Evolutionary conservation across 2,329 filamentous ascomycete genomes (phyloP).

Genomic region (Reticulascus tulasneorum): DNA sequence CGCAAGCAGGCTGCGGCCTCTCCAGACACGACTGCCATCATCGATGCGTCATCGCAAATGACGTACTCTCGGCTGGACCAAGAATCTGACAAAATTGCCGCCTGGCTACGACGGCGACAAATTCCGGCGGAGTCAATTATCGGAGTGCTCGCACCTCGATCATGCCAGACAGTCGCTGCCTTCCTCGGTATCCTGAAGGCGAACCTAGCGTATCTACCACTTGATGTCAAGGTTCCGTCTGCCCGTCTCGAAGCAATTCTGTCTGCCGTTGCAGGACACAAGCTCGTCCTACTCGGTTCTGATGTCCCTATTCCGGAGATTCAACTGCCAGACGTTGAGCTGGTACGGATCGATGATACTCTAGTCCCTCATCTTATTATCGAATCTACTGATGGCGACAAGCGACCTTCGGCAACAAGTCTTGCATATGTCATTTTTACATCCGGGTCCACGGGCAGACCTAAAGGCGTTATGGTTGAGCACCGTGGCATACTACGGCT

Average conservation of each 20-base stretch:
- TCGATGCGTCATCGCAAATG: constrained; percentile 9
- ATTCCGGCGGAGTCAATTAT: constrained; percentile 13
- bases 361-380: too few species aligned
- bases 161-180: constrained; percentile 19
- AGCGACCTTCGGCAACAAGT: not conserved
- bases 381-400: too few species aligned
- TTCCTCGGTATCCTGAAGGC: constrained; percentile 22
- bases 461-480: constrained; percentile 9
- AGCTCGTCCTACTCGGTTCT: constrained; percentile 11
- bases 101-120: not conserved
- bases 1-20: constrained; percentile 12
- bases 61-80: constrained; percentile 18
- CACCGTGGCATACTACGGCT: constrained; percentile 6
- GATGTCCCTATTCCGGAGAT: constrained; percentile 1
- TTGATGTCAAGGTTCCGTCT: constrained; percentile 17
- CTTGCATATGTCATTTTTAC: constrained; percentile 13
- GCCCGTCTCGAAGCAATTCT: constrained; percentile 17
- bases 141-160: constrained; percentile 15
- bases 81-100: constrained; percentile 13
- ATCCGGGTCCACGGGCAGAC: constrained; percentile 8
- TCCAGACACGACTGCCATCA: constrained; percentile 16
- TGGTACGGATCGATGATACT: constrained; percentile 8
- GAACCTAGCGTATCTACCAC: constrained; percentile 20
- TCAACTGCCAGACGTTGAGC: constrained; percentile 4
- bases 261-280: constrained; percentile 1